A percentile compares a stretch with the other conserved stretches of the same genome.
Evolutionary conservation across 2,329 filamentous ascomycete genomes (phyloP).

Genomic region (Lasiodiplodia hormozganensis): DNA sequence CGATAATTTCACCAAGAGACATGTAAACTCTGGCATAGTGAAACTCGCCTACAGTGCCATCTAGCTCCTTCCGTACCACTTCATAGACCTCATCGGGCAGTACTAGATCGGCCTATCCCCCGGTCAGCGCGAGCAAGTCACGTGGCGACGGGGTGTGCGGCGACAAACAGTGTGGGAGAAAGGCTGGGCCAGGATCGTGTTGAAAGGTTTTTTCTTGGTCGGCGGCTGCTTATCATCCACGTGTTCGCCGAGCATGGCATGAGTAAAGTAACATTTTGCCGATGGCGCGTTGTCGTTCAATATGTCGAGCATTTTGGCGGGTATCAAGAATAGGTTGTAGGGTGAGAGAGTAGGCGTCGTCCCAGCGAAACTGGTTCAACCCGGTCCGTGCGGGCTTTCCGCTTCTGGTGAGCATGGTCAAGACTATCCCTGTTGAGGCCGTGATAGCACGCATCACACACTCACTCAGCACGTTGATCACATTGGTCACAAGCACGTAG

Average conservation of each 20-base stretch:
- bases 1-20: conserved; percentile 73
- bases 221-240: conserved; percentile 75
- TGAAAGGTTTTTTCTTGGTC: conserved; percentile 78
- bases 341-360: neutral
- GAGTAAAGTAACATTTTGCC: conserved; percentile 76
- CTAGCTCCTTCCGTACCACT: conserved; percentile 61
- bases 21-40: conserved; percentile 75
- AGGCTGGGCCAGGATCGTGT: conserved; percentile 67
- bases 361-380: neutral
- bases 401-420: neutral
- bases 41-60: conserved; percentile 45
- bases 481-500: neutral
- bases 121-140: neutral
- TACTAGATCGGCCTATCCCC: conserved; percentile 63
- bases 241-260: conserved; percentile 70
- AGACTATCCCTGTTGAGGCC: neutral
- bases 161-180: conserved; percentile 71
- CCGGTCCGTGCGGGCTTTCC: conserved; percentile 16
- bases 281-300: conserved; percentile 43
- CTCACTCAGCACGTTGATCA: neutral
- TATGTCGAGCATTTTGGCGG: conserved; percentile 43
- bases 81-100: conserved; percentile 70
- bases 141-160: conserved; percentile 7
- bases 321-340: neutral
- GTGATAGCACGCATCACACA: neutral